Base-by-base conservation (phyloP, 495 filamentous ascomycete species). In the Lepraria neglecta region DNA sequence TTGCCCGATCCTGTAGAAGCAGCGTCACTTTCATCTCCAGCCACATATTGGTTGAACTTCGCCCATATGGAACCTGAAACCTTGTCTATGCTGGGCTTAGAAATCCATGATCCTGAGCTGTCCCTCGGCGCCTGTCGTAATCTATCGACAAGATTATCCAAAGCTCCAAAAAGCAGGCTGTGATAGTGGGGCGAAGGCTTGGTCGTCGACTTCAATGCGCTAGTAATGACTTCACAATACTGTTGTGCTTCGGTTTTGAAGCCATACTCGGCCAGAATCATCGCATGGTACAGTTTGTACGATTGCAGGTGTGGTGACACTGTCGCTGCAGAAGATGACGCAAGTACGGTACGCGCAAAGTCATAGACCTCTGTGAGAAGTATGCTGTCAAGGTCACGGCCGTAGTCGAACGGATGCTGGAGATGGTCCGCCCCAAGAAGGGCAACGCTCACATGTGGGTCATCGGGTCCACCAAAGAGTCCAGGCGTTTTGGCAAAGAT, bases 301-400 rank as follows among this genome's bases (percentile, higher is more conserved):
- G 85, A 80, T 68, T 94, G 82, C 28, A 99, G 74, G 70, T 99
- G 92, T 30, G 94, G 90, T 55, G 86, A 76, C n/a, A 80, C 64
- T n/a, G 80, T 75, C 15, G 75, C 67, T 46, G 70, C 79, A 0
- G 82, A 76, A 52, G 80, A 75, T 44, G 78, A 75, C 3, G 82
- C 79, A 9, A 87, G 73, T 21, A 90, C 79, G 59, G 84, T 86
- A 31, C 87, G 80, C 9, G 86, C 90, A 71, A 87, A 95, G 67
- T 99, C 95, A 69, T 94, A 96, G 3, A 94, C 83, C 73, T 99
- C 95, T 56, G 88, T 97, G 43, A 97, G 82, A 40, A 96, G 75
- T 31, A 96, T 81, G 11, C 89, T 79, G 69, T 97, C 92, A 55
- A 91, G 78, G 69, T 97, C 90, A 56, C 81, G 84, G 28, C 86